phyloP scores from a whole-genome alignment of 805 yeast species.

The Ogataea nitratoaversa region DNA sequence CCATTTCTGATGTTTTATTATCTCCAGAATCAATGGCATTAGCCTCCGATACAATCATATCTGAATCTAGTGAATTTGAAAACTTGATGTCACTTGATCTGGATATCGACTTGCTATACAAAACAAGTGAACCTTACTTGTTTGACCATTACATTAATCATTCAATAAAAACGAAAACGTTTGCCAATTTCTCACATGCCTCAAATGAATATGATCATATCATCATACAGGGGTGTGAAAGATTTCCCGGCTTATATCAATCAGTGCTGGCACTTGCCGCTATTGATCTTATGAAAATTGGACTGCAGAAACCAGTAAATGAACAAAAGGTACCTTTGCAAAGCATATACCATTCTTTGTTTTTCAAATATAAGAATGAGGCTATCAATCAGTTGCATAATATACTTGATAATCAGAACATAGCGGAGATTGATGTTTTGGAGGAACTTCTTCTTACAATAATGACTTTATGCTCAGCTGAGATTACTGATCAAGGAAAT shows the following conservation, averaged over 20 bases:
- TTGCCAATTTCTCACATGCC: slow-evolving; percentile 10
- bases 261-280: slow-evolving; percentile 25
- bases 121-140: slow-evolving; percentile 9
- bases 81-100: not conserved
- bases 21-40: not conserved
- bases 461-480: slow-evolving; percentile 27
- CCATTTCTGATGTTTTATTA: not conserved
- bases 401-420: slow-evolving; percentile 23
- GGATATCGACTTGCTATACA: not conserved
- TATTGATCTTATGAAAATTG: slow-evolving; percentile 19
- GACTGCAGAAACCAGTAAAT: slow-evolving; percentile 2
- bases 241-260: slow-evolving; percentile 20
- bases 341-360: slow-evolving; percentile 5
- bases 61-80: not conserved
- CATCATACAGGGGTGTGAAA: slow-evolving; percentile 23
- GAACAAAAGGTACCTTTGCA: slow-evolving; percentile 2
- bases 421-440: slow-evolving; percentile 14
- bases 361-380: slow-evolving; percentile 25
- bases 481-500: slow-evolving; percentile 27
- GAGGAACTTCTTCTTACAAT: slow-evolving; percentile 28
- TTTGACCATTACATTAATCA: slow-evolving; percentile 22
- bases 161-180: slow-evolving; percentile 22
- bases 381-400: slow-evolving; percentile 28
- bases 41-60: not conserved
- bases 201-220: slow-evolving; percentile 24